Evolutionary conservation across 768 basidiomycete genomes (phyloP), one percentile per base, ranked within the genome.

Genomic region (Auricularia sp.): DNA sequence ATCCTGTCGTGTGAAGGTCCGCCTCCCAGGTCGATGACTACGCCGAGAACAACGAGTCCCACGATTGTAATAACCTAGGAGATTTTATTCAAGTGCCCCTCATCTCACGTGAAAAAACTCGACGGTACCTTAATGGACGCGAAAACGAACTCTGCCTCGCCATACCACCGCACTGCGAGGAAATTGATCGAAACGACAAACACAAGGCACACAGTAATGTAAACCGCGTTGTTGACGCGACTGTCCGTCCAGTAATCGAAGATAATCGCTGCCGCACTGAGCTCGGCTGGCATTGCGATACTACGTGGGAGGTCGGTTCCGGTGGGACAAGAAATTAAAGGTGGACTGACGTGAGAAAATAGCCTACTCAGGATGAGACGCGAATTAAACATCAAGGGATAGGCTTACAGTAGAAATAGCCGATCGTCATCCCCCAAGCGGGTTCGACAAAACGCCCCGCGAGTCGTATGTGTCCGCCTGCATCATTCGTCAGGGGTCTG

Each of bases 91-190:
- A 59, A 53, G 59, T 14, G 39, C 12, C 12, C 39, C 16, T 54
- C 42, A 64, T 71, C 66, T 87, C 84, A 62, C 86, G 86, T 78
- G 64, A 87, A 90, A 3, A 79, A 81, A 68, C 93, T 89, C 0
- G 89, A 88, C 66, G 94, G 74, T n/a, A 96, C 89, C 74, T 95
- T 95, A 77, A 96, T 91, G 8, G 90, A 91, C 80, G 91, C 80
- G 69, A 84, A 83, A 72, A 77, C 81, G 71, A 87, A 84, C 71
- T 86, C 84, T 53, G 79, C 74, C 68, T 80, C 79, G 18, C 83
- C 84, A 65, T 81, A 85, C 6, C 67, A 69, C 21, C 71, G 62
- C 4, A 69, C 79, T 63, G 70, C 79, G 43, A 77, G 70, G 62
- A 75, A 75, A 68, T 78, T 78, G 74, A 80, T 70, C 29, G 69